Evolutionary conservation across 257 asterid species (phyloP), one percentile per base, ranked within the genome.

Genomic region (Solanum lycopersicoides): DNA sequence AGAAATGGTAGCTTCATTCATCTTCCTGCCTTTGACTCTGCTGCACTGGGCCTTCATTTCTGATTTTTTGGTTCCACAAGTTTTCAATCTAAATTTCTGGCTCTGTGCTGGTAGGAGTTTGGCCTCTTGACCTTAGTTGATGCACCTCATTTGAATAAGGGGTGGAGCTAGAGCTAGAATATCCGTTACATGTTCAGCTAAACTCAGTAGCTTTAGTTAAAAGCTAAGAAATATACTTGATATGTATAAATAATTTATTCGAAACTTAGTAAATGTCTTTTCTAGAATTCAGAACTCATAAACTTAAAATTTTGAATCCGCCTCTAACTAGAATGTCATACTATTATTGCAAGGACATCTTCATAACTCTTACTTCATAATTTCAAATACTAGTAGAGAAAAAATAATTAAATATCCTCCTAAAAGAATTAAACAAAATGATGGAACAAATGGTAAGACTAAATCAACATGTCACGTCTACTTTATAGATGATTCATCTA

Each of bases 291-390:
- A 65, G 8, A 65, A 65, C 9, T 12, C 9, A 25, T 65, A 25
- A 65, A 68, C 41, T 69, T 11, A 30, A 69, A 69, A 14, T 7
- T 69, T 10, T 30, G 11, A 14, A 28, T 14, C 23, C 23, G 6
- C 41, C 23, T 69, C 41, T 28, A 4, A 69, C 14, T 69, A 30
- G 41, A 69, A 69, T 30, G 41, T 7, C 75, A 7, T 35, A 88
- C 71, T 85, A 69, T 84, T 82, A 50, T 77, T 39, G 18, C 93
- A 95, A 97, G 99, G 98, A 83, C 99, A 96, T 94, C 98, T 96
- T 87, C 99, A 95, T 32, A 68, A 69, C 44, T 34, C 77, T 14
- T 66, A 28, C 34, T 71, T 71, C 25, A 71, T 1, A 72, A 34
- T 32, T 30, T 32, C 42, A 32, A 72, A n/a, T n/a, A n/a, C n/a